These are phyloP conservation scores for Boletus mariae DNA, from an alignment of 1,284 basidiomycete species.

Conservation along the genomic window DNA sequence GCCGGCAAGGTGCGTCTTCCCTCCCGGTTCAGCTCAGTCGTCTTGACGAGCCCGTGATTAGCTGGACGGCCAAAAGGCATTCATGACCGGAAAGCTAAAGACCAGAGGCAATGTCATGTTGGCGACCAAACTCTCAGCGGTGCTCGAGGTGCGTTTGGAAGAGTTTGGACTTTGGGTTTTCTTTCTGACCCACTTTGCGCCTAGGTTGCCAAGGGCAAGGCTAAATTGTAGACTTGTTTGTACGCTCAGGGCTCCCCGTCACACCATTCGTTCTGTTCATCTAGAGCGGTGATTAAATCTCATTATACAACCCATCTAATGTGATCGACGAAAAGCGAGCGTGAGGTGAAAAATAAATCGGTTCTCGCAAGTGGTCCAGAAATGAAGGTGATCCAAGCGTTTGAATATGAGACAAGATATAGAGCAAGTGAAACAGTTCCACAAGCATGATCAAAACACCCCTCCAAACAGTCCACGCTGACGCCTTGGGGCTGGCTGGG, in stretches of 20 bases:
- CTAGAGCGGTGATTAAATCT: conserved; percentile 18
- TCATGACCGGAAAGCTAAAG: conserved; percentile 90
- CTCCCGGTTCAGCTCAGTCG: not conserved
- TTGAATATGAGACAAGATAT: not conserved
- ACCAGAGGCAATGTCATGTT: conserved; percentile 86
- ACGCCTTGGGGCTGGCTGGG: conserved; percentile 63
- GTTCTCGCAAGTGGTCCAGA: not conserved
- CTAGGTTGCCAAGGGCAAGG: conserved; percentile 37
- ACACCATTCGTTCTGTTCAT: not conserved
- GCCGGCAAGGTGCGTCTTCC: conserved; percentile 54
- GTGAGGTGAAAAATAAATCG: not conserved
- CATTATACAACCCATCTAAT: conserved; percentile 14
- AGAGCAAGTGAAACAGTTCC: not conserved
- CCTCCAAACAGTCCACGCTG: conserved; percentile 71
- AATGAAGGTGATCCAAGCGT: conserved; percentile 11
- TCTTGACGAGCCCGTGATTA: conserved; percentile 23
- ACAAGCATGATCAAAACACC: conserved; percentile 43
- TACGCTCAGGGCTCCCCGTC: not conserved
- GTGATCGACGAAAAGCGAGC: not conserved
- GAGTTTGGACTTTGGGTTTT: not conserved
- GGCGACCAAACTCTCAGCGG: conserved; percentile 80
- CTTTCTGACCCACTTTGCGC: not conserved
- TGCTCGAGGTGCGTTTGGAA: conserved; percentile 65
- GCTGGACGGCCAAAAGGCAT: conserved; percentile 88
- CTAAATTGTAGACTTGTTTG: conserved; percentile 31